Conservation (phyloP, 2,329 filamentous ascomycete species). For the Beauveria caledonica region DNA sequence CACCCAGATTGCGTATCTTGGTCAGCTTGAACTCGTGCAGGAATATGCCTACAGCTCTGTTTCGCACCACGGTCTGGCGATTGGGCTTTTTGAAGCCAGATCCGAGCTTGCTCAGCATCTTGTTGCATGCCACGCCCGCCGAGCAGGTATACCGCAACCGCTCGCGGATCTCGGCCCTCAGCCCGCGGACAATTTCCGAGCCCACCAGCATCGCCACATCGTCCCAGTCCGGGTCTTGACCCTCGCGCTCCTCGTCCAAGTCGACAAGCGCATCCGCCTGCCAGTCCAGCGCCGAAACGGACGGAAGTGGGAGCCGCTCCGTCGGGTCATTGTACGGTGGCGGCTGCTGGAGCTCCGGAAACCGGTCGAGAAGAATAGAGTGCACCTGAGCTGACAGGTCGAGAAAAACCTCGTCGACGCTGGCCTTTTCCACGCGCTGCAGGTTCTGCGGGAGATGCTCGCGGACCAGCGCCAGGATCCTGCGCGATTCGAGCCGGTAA, state of each 20-base stretch:
- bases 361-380: constrained; percentile 63
- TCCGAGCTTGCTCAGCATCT: constrained; percentile 90
- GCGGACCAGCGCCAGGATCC: constrained; percentile 73
- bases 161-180: constrained; percentile 61
- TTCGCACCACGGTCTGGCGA: constrained; percentile 86
- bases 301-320: constrained; percentile 63
- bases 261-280: constrained; percentile 73
- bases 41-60: constrained; percentile 72
- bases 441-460: constrained; percentile 55
- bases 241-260: constrained; percentile 66
- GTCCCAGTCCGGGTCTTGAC: constrained; percentile 88
- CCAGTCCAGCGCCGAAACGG: constrained; percentile 69
- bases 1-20: constrained; percentile 90
- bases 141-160: constrained; percentile 84
- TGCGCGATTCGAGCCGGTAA: constrained; percentile 76
- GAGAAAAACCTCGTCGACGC: constrained; percentile 91
- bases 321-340: constrained; percentile 66
- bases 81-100: constrained; percentile 91
- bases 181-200: constrained; percentile 75
- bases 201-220: constrained; percentile 82
- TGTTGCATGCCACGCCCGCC: constrained; percentile 81
- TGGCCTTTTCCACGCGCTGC: constrained; percentile 82
- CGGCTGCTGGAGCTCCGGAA: constrained; percentile 59
- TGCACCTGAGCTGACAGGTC: constrained; percentile 84
- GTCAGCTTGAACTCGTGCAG: constrained; percentile 83